Conservation (phyloP, 176 grass and related monocot species). For the Phoenix dactylifera region DNA sequence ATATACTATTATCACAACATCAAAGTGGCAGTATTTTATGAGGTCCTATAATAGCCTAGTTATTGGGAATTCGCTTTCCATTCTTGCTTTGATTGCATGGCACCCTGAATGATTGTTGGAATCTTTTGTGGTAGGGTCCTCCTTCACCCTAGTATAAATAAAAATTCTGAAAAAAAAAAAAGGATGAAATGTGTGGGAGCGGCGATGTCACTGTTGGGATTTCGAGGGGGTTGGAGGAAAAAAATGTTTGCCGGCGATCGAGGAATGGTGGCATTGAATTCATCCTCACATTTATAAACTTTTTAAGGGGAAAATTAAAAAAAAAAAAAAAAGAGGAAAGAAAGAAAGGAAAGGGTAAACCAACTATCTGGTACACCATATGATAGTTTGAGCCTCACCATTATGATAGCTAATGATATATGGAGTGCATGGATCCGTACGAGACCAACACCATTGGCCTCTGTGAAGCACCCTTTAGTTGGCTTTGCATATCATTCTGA, state of each 20-base stretch:
- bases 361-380: too few species aligned
- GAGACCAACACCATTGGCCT: too few species aligned
- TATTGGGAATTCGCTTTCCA: background rate
- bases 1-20: background rate
- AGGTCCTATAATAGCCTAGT: background rate
- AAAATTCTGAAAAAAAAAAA: too few species aligned
- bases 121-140: background rate
- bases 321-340: background rate
- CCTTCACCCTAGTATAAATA: too few species aligned
- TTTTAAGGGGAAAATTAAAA: background rate
- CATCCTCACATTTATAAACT: background rate
- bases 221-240: background rate
- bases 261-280: conserved; percentile 1
- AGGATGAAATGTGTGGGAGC: background rate
- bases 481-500: too few species aligned
- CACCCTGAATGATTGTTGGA: conserved; percentile 1
- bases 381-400: too few species aligned
- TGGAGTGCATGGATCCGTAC: too few species aligned
- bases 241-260: background rate
- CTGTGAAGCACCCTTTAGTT: too few species aligned
- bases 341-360: too few species aligned
- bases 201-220: conserved; percentile 1
- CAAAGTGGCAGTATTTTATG: background rate
- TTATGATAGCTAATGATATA: too few species aligned
- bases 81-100: background rate